phyloP scores from a whole-genome alignment of 805 yeast genomes.

The Starmerella floris region DNA sequence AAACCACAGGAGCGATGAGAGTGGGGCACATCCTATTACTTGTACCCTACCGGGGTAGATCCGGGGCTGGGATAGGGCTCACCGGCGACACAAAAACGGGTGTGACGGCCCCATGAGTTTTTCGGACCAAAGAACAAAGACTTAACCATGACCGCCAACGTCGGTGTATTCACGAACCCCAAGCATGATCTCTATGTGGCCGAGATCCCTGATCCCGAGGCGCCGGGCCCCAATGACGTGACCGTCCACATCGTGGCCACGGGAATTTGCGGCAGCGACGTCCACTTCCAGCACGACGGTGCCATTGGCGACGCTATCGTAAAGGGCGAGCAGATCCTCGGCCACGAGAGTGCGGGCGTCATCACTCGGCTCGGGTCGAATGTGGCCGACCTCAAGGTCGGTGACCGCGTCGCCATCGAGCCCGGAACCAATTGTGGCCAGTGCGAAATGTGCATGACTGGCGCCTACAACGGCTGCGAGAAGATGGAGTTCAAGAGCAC shows the following conservation, averaged over 20 bases:
- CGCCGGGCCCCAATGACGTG: constrained; percentile 32
- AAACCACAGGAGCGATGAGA: too few species aligned
- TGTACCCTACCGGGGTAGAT: too few species aligned
- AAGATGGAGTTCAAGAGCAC: constrained; percentile 29
- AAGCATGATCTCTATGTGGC: constrained; percentile 25
- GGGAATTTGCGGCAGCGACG: constrained; percentile 66
- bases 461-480: constrained; percentile 30
- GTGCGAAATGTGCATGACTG: constrained; percentile 28
- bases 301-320: constrained; percentile 44
- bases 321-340: constrained; percentile 46
- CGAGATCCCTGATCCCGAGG: constrained; percentile 14
- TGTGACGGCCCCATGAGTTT: too few species aligned
- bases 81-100: too few species aligned
- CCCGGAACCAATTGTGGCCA: constrained; percentile 42
- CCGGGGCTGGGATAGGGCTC: too few species aligned
- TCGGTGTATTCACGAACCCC: constrained; percentile 27
- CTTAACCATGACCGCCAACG: constrained; percentile 14
- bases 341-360: constrained; percentile 45
- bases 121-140: neutral
- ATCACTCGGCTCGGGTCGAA: constrained; percentile 39
- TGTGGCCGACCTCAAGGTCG: constrained; percentile 36
- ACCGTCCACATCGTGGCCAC: constrained; percentile 47
- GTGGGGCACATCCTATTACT: too few species aligned
- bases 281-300: constrained; percentile 57
- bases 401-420: constrained; percentile 34